Percentiles rank a stretch among this genome's conserved stretches.
Evolutionary conservation across 2,329 filamentous ascomycete species (phyloP).

Genomic region (Diaporthe sp.): DNA sequence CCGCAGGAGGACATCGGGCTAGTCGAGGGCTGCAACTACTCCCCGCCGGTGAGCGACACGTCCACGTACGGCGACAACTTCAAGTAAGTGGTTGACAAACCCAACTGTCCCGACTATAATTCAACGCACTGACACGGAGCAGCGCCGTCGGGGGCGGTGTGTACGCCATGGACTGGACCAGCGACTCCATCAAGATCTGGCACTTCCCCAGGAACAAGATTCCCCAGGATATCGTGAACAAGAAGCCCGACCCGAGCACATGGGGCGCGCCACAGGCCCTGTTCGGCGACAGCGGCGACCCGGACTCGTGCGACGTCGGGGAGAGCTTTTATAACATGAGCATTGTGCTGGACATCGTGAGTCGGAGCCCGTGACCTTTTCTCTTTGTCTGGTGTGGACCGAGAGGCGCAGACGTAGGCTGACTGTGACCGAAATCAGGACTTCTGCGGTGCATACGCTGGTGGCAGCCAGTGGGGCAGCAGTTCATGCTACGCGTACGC

Average conservation of each 20-base stretch:
- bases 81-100: constrained; percentile 62
- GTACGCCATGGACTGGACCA: constrained; percentile 80
- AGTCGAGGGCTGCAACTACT: constrained; percentile 58
- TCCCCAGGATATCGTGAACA: constrained; percentile 72
- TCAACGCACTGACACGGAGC: too few relatives aligned
- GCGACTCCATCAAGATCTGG: constrained; percentile 77
- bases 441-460: constrained; percentile 84
- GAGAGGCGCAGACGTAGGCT: neutral
- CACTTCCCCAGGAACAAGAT: constrained; percentile 78
- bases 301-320: constrained; percentile 71
- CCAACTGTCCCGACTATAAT: too few relatives aligned
- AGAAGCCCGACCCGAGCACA: constrained; percentile 69
- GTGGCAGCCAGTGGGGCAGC: constrained; percentile 55
- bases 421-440: constrained; percentile 54
- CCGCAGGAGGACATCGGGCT: constrained; percentile 8
- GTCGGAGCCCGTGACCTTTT: constrained; percentile 1
- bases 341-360: constrained; percentile 77
- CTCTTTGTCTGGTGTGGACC: neutral
- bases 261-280: constrained; percentile 79
- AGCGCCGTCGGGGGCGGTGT: constrained; percentile 49
- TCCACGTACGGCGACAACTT: constrained; percentile 72
- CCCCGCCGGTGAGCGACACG: constrained; percentile 55
- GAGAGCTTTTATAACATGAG: constrained; percentile 76
- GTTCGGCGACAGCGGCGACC: constrained; percentile 68
- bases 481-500: constrained; percentile 56